phyloP scores from a whole-genome alignment of 1,284 basidiomycete genomes.

The Austropuccinia psidii region DNA sequence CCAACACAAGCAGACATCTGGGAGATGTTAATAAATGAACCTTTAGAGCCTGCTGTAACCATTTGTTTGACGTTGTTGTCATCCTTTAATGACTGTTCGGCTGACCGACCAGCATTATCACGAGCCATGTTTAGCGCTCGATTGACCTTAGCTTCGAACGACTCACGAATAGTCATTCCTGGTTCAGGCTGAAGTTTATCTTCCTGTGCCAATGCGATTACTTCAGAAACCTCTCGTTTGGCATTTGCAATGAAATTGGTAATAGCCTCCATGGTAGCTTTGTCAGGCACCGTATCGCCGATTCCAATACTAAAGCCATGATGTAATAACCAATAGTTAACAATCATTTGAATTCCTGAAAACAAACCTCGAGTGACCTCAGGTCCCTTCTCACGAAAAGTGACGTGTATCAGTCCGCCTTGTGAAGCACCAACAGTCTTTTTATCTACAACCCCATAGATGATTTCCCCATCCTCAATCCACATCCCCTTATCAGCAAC shows the following conservation, averaged over 20 bases:
- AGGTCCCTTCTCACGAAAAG: slow-evolving; percentile 95
- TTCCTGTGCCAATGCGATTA: slow-evolving; percentile 70
- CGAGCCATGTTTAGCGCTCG: slow-evolving; percentile 88
- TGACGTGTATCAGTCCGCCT: slow-evolving; percentile 91
- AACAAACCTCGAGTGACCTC: slow-evolving; percentile 87
- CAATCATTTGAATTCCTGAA: slow-evolving; percentile 85
- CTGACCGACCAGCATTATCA: slow-evolving; percentile 89
- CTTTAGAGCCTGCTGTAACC: slow-evolving; percentile 98
- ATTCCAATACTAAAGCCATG: slow-evolving; percentile 99
- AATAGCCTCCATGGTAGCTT: slow-evolving; percentile 76
- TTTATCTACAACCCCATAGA: slow-evolving; percentile 94
- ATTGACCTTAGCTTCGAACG: slow-evolving; percentile 89
- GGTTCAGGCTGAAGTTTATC: slow-evolving; percentile 78
- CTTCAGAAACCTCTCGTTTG: slow-evolving; percentile 64
- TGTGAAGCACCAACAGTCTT: slow-evolving; percentile 93
- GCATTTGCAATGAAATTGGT: slow-evolving; percentile 72
- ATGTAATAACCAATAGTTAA: slow-evolving; percentile 98
- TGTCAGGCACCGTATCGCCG: slow-evolving; percentile 94
- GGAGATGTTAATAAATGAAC: slow-evolving; percentile 95
- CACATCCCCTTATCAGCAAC: slow-evolving; percentile 87
- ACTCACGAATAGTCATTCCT: slow-evolving; percentile 99
- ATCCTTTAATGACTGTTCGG: slow-evolving; percentile 90
- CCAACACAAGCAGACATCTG: slow-evolving; percentile 99
- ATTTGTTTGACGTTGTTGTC: slow-evolving; percentile 99
- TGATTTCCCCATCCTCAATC: slow-evolving; percentile 93